Percentiles rank a stretch among this genome's conserved stretches.
These are phyloP conservation scores for Posidonia oceanica DNA, from an alignment of 116 monocot genomes.

Conservation along the genomic window DNA sequence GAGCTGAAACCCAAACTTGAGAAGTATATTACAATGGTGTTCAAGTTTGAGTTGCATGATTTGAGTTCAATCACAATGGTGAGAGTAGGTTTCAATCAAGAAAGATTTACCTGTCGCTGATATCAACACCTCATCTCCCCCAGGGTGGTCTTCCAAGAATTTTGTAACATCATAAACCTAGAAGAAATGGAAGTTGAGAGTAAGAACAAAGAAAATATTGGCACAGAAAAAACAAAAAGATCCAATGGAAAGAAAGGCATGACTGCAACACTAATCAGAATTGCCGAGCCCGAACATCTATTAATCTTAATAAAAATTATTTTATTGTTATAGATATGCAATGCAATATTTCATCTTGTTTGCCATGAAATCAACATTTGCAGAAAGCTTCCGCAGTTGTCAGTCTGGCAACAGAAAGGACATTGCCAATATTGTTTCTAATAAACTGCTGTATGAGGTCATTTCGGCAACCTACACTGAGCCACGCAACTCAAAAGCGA, in stretches of 20 bases:
- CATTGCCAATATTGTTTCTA: no score
- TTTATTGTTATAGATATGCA: no score
- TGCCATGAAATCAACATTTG: no score
- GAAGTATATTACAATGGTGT: not conserved
- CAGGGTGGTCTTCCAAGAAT: conserved; percentile 31
- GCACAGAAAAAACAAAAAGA: not conserved
- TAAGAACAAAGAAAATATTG: not conserved
- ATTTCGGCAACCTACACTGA: no score
- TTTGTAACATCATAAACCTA: conserved; percentile 31
- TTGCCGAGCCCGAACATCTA: no score
- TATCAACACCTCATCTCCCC: conserved; percentile 28
- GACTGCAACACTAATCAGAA: not conserved
- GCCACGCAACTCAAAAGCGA: no score
- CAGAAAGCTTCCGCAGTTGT: no score
- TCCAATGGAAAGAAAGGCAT: not conserved
- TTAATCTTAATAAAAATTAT: no score
- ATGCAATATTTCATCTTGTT: no score
- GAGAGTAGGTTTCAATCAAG: not conserved
- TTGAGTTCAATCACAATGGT: not conserved
- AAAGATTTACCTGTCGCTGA: conserved; percentile 20
- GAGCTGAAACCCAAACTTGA: no score
- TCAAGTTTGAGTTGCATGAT: not conserved
- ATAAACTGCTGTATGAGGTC: no score
- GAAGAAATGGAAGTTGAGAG: not conserved
- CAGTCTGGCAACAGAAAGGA: no score